A percentile compares a stretch with the other conserved stretches of the same genome.
Conservation (phyloP, 2,329 filamentous ascomycete genomes). For the Rugonectria rugulosa region DNA sequence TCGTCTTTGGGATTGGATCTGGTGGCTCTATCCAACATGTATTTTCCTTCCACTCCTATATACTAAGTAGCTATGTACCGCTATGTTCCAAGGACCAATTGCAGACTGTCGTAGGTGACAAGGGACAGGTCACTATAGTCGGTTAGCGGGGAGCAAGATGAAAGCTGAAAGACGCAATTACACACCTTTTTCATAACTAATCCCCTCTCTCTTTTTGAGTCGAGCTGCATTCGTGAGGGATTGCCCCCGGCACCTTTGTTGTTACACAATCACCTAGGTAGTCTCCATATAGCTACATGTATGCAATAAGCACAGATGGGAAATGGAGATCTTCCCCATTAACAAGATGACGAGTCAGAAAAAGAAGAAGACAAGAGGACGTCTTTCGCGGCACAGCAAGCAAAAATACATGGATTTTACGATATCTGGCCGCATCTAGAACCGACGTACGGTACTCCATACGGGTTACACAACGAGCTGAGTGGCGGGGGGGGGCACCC, state of each 20-base stretch:
- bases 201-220: background rate
- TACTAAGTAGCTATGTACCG: too few relatives aligned
- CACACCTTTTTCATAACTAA: background rate
- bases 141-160: background rate
- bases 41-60: too few relatives aligned
- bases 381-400: too few relatives aligned
- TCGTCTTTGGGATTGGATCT: too few relatives aligned
- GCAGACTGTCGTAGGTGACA: too few relatives aligned
- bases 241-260: background rate
- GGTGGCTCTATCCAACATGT: too few relatives aligned
- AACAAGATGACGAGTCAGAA: too few relatives aligned
- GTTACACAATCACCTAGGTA: background rate
- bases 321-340: background rate
- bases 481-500: background rate
- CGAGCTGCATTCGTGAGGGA: background rate
- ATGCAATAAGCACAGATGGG: background rate
- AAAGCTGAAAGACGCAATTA: background rate
- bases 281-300: too few relatives aligned
- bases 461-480: background rate
- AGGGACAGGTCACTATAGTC: background rate
- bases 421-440: background rate
- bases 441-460: too few relatives aligned
- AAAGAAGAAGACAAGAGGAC: background rate
- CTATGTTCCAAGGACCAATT: too few relatives aligned
- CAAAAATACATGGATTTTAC: background rate